Base-by-base conservation (phyloP, 768 basidiomycete genomes). In the Russula ochroleuca region DNA sequence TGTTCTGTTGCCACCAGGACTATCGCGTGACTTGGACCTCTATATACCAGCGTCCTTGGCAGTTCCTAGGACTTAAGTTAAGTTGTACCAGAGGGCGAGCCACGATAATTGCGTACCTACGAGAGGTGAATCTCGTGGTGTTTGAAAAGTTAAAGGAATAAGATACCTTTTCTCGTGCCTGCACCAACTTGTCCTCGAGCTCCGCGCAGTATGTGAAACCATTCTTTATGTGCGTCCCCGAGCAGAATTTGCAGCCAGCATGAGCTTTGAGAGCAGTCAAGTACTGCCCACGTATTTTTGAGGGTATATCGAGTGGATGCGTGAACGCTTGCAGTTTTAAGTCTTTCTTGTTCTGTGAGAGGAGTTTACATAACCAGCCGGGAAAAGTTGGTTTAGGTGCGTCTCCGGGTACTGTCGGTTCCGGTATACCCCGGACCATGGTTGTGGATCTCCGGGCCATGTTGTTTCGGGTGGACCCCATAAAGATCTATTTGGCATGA, bases 221-320 rank as follows among this genome's bases (percentile, higher is more conserved):
- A 5, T 52, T 33, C 13, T 5, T 21, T 35, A 23, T 23, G 25
- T 57, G 19, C 4, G 28, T 14, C 7, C 3, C 3, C 8, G 21
- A 45, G 31, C 56, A 57, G 14, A 37, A 45, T 17, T 5, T 6
- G 19, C 62, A 63, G 4, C 2, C 8, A 11, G 19, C 8, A 21
- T 63, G 62, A 28, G 37, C 7, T 17, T 9, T n/a, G 31, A 57
- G 48, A 57, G 55, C 55, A 5, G 5, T 11, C 49, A 57, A 19
- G 37, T 54, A 62, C 21, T 43, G 21, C 5, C 8, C 1, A 5
- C 33, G 19, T 37, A 63, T 50, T 8, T 5, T 51, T 3, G 45
- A 57, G n/a, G 37, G 17, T 0, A 3, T 25, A 3, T 8, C 19
- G 1, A 57, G 35, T 37, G 49, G 11, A 19, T 45, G 25, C 0